Base-by-base conservation (phyloP, 2,329 filamentous ascomycete species). In the Cytospora piceae region DNA sequence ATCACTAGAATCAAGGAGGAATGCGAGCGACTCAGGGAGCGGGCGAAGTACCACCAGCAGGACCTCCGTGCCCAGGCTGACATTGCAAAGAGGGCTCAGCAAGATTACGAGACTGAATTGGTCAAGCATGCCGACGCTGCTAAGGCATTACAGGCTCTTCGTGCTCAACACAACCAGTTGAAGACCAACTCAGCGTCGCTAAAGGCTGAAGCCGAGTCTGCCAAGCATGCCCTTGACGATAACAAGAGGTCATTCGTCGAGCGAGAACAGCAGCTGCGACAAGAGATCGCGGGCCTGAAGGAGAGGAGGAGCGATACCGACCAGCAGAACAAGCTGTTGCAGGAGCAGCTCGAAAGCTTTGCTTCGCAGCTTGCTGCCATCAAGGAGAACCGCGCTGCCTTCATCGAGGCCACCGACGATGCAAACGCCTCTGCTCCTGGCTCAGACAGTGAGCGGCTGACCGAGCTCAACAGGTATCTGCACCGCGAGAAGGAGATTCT, bases 401-500 rank as follows among this genome's bases (percentile, higher is more conserved):
- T 81, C 6, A 79, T 80, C 29, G 79, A 82, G 20, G 79, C 78
- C 7, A 81, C 86, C 15, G 88, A 90, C 34, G 80, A 81, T 15
- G 80, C 83, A 65, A 80, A 81, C 15, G 77, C 83, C 1, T 77
- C 84, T 20, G 78, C 83, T 8, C 79, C 85, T 5, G 83, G 87
- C 59, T 82, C 87, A 42, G 87, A 86, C 51, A 80, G 89, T 12
- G 91, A 93, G 70, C 92, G 91, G 61, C 85, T 97, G 12, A 91
- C 95, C 68, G 94, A 98, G 73, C 87, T 99, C 64, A 96, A 96
- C 78, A 90, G 87, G 68, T 99, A 95, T 76, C 82, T 99, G 68
- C 90, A 94, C 55, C 90, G 93, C 52, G 96, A 99, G 79, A 99
- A 98, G 81, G 95, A 98, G 75, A 98, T 99, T 70, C 85, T 97